phyloP scores from a whole-genome alignment of 2,329 filamentous ascomycete species.

The Diplodia seriata region DNA sequence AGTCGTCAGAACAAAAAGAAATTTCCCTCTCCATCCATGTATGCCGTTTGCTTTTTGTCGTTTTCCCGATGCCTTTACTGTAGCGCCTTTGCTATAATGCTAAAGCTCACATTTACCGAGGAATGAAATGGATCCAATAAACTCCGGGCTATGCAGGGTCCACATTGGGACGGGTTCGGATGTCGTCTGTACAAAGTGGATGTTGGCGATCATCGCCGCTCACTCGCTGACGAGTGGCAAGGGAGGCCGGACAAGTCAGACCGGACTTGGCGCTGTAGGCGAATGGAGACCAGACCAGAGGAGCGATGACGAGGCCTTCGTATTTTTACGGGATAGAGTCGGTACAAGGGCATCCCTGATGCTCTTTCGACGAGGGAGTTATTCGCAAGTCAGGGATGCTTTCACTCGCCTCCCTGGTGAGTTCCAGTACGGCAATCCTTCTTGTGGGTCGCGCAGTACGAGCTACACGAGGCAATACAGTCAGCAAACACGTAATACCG shows the following conservation, averaged over 20 bases:
- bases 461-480: conserved; percentile 17
- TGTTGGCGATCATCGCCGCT: neutral
- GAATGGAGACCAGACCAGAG: neutral
- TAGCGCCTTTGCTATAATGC: conserved; percentile 20
- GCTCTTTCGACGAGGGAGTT: neutral
- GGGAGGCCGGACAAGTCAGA: neutral
- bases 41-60: neutral
- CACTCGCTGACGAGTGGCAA: neutral
- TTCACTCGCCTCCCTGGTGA: conserved; percentile 23
- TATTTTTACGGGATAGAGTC: neutral
- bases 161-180: neutral
- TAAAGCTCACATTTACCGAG: neutral
- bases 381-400: neutral
- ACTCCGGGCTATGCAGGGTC: conserved; percentile 22
- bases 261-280: neutral
- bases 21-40: neutral
- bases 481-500: conserved; percentile 10
- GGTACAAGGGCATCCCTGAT: neutral
- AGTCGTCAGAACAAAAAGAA: neutral
- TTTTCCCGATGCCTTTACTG: conserved; percentile 2
- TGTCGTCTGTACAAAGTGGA: conserved; percentile 11
- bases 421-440: conserved; percentile 30
- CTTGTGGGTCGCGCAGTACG: conserved; percentile 32
- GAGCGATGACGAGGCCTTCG: neutral
- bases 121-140: neutral